These are phyloP conservation scores for Ambrosia trifida DNA, from an alignment of 129 eudicot genomes.

Conservation along the genomic window DNA sequence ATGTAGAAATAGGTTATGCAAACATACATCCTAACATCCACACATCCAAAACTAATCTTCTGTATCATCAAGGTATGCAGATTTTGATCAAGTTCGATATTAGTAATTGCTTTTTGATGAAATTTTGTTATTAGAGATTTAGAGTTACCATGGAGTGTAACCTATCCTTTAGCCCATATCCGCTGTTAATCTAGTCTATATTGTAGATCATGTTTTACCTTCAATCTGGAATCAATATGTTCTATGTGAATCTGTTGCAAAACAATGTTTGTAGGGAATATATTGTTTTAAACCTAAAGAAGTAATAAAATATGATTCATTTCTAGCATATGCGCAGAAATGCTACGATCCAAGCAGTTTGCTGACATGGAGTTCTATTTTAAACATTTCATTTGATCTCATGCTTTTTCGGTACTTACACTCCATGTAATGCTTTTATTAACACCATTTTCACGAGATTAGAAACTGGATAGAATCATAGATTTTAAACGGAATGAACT, in stretches of 20 bases:
- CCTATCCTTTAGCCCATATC: not conserved
- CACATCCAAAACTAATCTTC: not conserved
- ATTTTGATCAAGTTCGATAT: conserved; percentile 1
- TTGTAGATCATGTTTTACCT: conserved; percentile 10
- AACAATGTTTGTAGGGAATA: not conserved
- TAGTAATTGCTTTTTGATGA: not conserved
- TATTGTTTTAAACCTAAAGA: not conserved
- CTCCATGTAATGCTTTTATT: not conserved
- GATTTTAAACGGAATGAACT: not conserved
- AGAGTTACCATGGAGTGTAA: conserved; percentile 1
- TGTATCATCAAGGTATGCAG: conserved; percentile 3
- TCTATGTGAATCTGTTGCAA: conserved; percentile 9
- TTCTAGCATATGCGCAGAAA: conserved; percentile 3
- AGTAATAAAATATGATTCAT: not conserved
- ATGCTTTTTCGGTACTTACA: conserved; percentile 5
- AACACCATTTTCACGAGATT: not conserved
- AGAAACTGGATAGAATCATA: not conserved
- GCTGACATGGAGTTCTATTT: not conserved
- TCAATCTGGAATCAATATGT: not conserved
- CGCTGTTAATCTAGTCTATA: not conserved
- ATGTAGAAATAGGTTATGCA: not conserved
- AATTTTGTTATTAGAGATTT: conserved; percentile 4
- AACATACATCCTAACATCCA: not conserved
- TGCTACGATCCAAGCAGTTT: not conserved
- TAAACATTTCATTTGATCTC: not conserved